Evolutionary conservation across 352 stramenopile species (phyloP), one percentile per base, ranked within the genome.

Genomic region (Globisporangium echinulatum): DNA sequence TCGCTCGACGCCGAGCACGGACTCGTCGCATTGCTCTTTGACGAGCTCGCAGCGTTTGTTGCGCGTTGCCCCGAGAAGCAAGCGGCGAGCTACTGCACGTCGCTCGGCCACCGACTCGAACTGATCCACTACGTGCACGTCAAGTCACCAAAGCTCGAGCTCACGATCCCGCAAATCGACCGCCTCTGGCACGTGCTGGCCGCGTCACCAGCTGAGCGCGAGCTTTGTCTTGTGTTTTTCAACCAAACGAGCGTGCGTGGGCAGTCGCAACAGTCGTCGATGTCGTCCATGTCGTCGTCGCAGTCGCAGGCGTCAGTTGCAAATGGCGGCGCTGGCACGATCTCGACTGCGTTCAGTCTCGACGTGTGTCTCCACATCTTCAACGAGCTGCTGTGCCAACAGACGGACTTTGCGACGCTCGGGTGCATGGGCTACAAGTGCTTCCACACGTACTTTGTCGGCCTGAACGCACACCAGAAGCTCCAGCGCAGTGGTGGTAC

Each of bases 401-500:
- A 88, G 61, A 93, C 84, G 5, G 79, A 92, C 63, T 91, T 90
- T 25, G 58, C 64, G 50, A 84, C 76, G 5, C 69, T 96, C 47
- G 83, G 85, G 4, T 77, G 68, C 13, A 71, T 90, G 56, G 86
- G 86, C 1, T 96, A 94, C 63, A 85, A 88, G 54, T 96, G 87
- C 52, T 96, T 96, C 37, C 82, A 93, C 60, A 91, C 83, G 11
- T 96, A 91, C 47, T 96, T 96, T 59, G 73, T 91, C 10, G 79
- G 71, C 0, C 48, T 96, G 44, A 96, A 96, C 59, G 67, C 76
- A 14, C 72, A 82, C 19, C 74, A 74, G 7, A 81, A 82, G 56
- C 51, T 77, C 39, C 67, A 72, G 14, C 54, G 36, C 42, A 55
- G 15, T 49, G 59, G 58, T 49, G 7, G 38, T 25, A 14, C 17